Evolutionary conservation across 192 early-diverging fungal species (phyloP), one percentile per base, ranked within the genome.

Genomic region (Coemansia sp.): DNA sequence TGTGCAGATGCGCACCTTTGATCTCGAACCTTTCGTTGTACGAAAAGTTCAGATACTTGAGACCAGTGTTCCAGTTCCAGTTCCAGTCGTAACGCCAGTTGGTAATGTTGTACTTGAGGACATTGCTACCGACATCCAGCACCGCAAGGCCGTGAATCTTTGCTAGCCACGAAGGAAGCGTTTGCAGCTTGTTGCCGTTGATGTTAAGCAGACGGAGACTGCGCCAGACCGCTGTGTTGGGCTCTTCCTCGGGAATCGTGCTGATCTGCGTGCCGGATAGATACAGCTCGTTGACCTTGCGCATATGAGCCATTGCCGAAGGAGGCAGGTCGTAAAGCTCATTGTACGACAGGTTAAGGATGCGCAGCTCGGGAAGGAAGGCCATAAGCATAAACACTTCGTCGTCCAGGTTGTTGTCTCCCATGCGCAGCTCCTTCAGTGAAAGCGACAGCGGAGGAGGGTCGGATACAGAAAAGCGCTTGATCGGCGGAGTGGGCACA

Each of bases 1-100:
- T 79, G 34, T 80, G 78, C 67, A 84, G 38, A 73, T 86, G 88
- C n/a, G 80, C 82, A 59, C 82, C 88, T 66, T 93, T 93, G 76
- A 96, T 95, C 78, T 95, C 92, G 35, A 96, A 79, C 51, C 93
- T 81, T 70, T 93, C 91, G 73, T 96, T 96, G 62, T 94, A 93
- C 8, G 94, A 95, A 65, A 96, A 85, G 70, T 95, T 95, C 28
- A 96, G 86, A 57, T 95, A 96, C 73, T 91, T 91, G 18, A 96
- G 86, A 15, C 91, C 90, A 37, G 93, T 78, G 69, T 96, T 96
- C 92, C 93, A 95, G 72, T 94, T 95, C 93, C 95, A 96, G 72
- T 96, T 96, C 95, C 95, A 96, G 71, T 96, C 95, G 73, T 93
- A 95, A 14, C 91, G 92, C 93, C 94, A 96, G 76, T 96, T 96